Evolutionary conservation across 257 asterid species (phyloP).

Genomic region (Nemophila menziesii): DNA sequence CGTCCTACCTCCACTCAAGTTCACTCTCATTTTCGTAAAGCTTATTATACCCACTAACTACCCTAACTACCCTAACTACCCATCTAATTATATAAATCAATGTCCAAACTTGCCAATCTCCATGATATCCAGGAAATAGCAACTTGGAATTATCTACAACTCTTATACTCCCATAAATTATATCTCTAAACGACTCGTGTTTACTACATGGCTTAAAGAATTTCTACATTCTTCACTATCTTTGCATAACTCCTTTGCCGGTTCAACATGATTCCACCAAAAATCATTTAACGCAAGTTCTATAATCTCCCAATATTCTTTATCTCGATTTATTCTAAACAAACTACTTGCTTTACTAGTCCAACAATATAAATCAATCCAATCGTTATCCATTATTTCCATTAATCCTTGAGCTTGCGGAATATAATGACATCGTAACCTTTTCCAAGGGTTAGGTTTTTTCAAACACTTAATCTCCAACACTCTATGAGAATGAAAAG

Average conservation of each 20-base stretch:
- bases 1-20: too few relatives aligned
- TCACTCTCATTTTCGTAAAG: too few relatives aligned
- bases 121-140: constrained; percentile 41
- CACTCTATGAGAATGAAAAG: constrained; percentile 51
- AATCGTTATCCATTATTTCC: constrained; percentile 74
- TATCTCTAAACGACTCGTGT: constrained; percentile 33
- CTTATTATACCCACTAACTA: too few relatives aligned
- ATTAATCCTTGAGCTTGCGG: constrained; percentile 93
- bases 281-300: constrained; percentile 64
- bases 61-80: too few relatives aligned
- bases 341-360: constrained; percentile 65
- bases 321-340: constrained; percentile 51
- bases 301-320: constrained; percentile 50
- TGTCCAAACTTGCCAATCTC: too few relatives aligned
- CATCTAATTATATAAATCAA: too few relatives aligned
- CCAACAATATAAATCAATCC: constrained; percentile 82
- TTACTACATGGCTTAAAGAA: constrained; percentile 41
- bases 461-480: constrained; percentile 70
- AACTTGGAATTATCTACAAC: constrained; percentile 39
- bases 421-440: constrained; percentile 50
- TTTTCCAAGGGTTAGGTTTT: constrained; percentile 47
- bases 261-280: constrained; percentile 86
- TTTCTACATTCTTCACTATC: constrained; percentile 24
- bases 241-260: constrained; percentile 47
- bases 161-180: constrained; percentile 42